Conservation (phyloP, 2,329 filamentous ascomycete species). For the Aureobasidium sp. region DNA sequence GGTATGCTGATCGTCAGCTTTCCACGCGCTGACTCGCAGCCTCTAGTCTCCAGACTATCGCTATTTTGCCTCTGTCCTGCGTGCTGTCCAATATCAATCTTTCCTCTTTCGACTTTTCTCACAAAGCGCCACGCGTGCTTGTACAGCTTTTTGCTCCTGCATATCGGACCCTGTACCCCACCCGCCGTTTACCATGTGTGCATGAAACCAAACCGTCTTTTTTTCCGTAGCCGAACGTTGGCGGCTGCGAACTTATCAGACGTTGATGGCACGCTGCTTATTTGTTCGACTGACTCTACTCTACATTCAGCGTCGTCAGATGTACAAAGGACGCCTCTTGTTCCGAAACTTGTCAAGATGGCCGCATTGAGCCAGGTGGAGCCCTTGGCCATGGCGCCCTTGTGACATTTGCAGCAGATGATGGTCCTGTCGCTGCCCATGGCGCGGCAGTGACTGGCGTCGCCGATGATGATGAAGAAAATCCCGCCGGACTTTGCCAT, state of each 20-base stretch:
- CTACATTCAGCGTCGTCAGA: background rate
- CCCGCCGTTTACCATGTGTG: slow-evolving; percentile 11
- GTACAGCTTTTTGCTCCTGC: background rate
- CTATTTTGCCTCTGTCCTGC: slow-evolving; percentile 6
- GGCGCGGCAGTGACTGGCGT: slow-evolving; percentile 20
- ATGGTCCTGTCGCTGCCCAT: slow-evolving; percentile 19
- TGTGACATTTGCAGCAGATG: slow-evolving; percentile 7
- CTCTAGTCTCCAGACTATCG: slow-evolving; percentile 3
- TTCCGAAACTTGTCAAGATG: background rate
- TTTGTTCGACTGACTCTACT: background rate
- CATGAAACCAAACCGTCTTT: slow-evolving; percentile 1
- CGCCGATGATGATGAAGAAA: slow-evolving; percentile 1
- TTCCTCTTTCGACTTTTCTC: slow-evolving; percentile 1
- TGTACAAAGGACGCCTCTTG: background rate
- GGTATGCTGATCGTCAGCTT: slow-evolving; percentile 6
- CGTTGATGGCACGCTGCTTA: background rate
- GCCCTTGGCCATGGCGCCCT: slow-evolving; percentile 11
- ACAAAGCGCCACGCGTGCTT: slow-evolving; percentile 1
- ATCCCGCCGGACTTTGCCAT: slow-evolving; percentile 23
- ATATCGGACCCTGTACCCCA: background rate
- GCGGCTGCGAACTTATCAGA: background rate
- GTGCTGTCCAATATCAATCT: background rate
- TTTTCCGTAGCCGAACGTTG: background rate
- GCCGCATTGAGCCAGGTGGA: background rate
- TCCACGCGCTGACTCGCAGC: slow-evolving; percentile 5